Base-by-base conservation (phyloP, 257 asterid genomes). In the Apocynum venetum region DNA sequence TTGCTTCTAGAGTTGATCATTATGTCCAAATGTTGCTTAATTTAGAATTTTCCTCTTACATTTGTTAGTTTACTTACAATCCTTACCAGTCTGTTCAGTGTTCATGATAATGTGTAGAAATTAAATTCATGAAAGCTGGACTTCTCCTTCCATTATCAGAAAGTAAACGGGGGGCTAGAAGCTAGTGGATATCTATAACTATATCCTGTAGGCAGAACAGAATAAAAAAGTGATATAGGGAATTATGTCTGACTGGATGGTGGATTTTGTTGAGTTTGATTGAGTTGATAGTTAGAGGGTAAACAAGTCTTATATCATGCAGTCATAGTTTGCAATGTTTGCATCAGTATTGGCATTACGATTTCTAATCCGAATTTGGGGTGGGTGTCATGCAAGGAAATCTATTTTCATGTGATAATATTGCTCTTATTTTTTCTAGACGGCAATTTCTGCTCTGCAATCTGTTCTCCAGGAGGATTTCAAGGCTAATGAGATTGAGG, bases 401-500 rank as follows among this genome's bases (percentile, higher is more conserved):
- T 15, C 56, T 41, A 20, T 49, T 72, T 66, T 82, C 36, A 78
- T 81, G 8, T 71, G 25, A n/a, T 20, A 46, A 43, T 71, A 56
- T 68, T 74, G 72, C 71, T 87, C 9, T 56, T 36, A 40, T 43
- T 76, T 76, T 55, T 61, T 86, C 82, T 76, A 94, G 98, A 95
- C 96, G 68, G 91, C 98, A 53, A 92, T 95, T 71, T 90, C 98
- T 64, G 98, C 98, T 76, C 88, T 95, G 81, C 98, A 95, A 75
- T 95, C 98, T 72, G 98, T 95, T 75, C 93, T 95, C 17, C 98
- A 95, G 83, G 98, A 95, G 82, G 98, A 94, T 86, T 94, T 94
- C 86, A 95, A 92, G 89, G 97, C 98, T 80, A 95, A 86, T 84
- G 98, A 95, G 85, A 95, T 95, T 77, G 98, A 95, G 98, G 98